Percentiles rank a stretch among this genome's conserved stretches.
phyloP scores from a whole-genome alignment of 371 early-diverging fungal species.

The Syncephalastrum monosporum region DNA sequence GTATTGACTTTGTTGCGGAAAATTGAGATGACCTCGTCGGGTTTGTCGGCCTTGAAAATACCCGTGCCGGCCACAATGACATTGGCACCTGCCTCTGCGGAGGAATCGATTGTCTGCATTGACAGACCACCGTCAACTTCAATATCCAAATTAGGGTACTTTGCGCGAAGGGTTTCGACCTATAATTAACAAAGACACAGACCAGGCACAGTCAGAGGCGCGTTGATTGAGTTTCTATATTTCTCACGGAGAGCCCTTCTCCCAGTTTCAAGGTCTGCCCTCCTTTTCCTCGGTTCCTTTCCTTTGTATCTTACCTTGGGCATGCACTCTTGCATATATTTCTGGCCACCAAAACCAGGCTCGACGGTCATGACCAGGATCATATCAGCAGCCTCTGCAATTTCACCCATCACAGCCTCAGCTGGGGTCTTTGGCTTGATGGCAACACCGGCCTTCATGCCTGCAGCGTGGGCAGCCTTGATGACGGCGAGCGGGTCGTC shows the following conservation, averaged over 20 bases:
- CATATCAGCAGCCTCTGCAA: constrained; percentile 81
- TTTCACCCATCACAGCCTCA: constrained; percentile 63
- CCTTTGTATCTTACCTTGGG: constrained; percentile 65
- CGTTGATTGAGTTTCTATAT: constrained; percentile 2
- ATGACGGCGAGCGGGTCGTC: constrained; percentile 75
- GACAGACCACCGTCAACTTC: constrained; percentile 98
- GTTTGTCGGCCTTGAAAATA: constrained; percentile 84
- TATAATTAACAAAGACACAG: constrained; percentile 1
- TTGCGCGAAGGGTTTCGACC: constrained; percentile 65
- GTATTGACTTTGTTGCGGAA: constrained; percentile 67
- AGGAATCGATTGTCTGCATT: constrained; percentile 81
- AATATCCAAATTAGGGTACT: constrained; percentile 89
- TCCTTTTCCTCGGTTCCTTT: neutral
- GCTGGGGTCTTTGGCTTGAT: constrained; percentile 92
- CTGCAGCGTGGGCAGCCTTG: constrained; percentile 73
- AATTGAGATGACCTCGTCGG: constrained; percentile 68
- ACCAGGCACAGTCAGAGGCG: constrained; percentile 1
- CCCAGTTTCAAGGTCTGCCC: neutral
- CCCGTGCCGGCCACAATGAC: constrained; percentile 98
- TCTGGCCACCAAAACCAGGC: constrained; percentile 97
- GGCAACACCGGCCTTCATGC: constrained; percentile 95
- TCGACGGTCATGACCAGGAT: constrained; percentile 99
- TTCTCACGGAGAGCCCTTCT: neutral
- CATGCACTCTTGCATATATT: constrained; percentile 87
- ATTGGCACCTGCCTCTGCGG: constrained; percentile 94